Evolutionary conservation across 805 yeast species (phyloP), one percentile per base, ranked within the genome.

Genomic region (Suhomyces canberraensis): DNA sequence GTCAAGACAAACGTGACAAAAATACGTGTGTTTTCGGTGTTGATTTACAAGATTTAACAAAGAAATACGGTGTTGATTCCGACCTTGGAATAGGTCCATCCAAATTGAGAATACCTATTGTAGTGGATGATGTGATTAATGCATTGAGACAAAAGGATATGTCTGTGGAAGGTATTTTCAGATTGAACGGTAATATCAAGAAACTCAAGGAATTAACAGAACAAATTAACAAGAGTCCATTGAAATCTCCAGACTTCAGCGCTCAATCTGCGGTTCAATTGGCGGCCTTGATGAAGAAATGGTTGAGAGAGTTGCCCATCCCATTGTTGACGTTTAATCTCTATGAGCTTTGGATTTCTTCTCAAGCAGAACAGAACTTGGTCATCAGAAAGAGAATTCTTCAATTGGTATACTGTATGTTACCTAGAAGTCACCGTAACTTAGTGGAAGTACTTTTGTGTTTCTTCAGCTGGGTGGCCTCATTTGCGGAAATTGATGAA

Each of bases 121-220:
- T 93, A 25, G 72, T 93, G 29, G 98, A 91, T 51, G 98, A 93
- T 51, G 66, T 90, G 13, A 78, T 93, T 24, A 75, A 78, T 20
- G 85, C 95, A 0, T 75, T 93, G 68, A 76, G 86, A 36, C 91
- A 84, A 41, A 88, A 86, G 71, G 98, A 93, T 61, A 78, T 91
- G 83, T 86, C 97, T 3, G 89, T 81, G 20, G 98, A 93, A 60
- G 98, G 98, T 41, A 83, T 93, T 4, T 93, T 93, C 73, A 78
- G 99, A 51, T 84, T 90, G 54, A 93, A 93, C 56, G 99, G 99
- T 52, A 93, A 93, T 56, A 90, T 93, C 53, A 79, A 89, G 50
- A 75, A 85, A 30, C 67, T 91, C 34, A 78, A 83, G 48, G 85
- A 81, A 46, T 64, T 90, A 40, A 76, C 88, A 0, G 87, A 79